Conservation (phyloP, 441 rosid species). For the Aquilaria agallochum region DNA sequence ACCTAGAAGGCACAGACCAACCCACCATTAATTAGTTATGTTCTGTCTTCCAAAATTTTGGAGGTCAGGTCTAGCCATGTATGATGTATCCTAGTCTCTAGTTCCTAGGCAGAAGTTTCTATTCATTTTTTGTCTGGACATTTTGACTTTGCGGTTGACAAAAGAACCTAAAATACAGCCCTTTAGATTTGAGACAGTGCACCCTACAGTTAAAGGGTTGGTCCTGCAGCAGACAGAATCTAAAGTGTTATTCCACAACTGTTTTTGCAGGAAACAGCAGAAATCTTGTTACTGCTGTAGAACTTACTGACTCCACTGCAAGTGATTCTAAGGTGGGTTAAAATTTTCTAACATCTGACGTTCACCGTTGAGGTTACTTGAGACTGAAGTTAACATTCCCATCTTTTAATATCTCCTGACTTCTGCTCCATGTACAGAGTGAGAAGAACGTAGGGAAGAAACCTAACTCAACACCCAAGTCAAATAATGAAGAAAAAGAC, state of each 20-base stretch:
- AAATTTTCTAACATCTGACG: background rate
- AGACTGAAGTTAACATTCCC: background rate
- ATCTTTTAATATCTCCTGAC: background rate
- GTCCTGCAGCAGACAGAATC: background rate
- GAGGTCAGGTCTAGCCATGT: background rate
- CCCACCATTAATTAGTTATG: slow-evolving; percentile 39
- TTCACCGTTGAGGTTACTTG: slow-evolving; percentile 10
- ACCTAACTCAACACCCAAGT: slow-evolving; percentile 11
- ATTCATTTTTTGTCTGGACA: no score
- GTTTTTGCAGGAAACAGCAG: slow-evolving; percentile 34
- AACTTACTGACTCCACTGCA: slow-evolving; percentile 14
- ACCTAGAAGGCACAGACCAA: slow-evolving; percentile 55
- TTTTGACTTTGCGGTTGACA: slow-evolving; percentile 1
- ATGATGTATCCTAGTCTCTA: background rate
- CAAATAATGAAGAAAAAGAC: slow-evolving; percentile 7
- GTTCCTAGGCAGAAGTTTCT: no score
- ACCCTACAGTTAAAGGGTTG: no score
- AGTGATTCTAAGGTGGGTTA: slow-evolving; percentile 26
- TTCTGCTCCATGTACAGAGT: slow-evolving; percentile 20
- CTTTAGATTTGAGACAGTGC: background rate
- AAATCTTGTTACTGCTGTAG: slow-evolving; percentile 26
- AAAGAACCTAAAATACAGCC: background rate
- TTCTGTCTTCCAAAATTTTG: slow-evolving; percentile 4
- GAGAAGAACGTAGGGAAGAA: slow-evolving; percentile 20
- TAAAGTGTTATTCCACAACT: slow-evolving; percentile 11